Percentiles rank a stretch among this genome's conserved stretches.
These are phyloP conservation scores for Botryotinia narcissicola DNA, from an alignment of 2,329 filamentous ascomycete genomes.

Conservation along the genomic window DNA sequence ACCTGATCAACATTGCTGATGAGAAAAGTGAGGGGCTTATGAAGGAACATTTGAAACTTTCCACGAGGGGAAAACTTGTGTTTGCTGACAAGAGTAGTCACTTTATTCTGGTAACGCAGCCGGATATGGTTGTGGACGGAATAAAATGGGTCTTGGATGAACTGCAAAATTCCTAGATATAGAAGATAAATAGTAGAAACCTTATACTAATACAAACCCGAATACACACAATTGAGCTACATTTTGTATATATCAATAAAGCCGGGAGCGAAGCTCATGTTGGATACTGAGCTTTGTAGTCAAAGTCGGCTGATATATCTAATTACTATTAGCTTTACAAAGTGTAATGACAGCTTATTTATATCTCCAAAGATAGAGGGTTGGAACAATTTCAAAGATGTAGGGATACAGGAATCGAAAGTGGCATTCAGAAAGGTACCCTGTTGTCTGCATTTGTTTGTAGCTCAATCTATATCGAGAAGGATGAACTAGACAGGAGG, in stretches of 20 bases:
- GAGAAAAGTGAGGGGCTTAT: conserved; percentile 36
- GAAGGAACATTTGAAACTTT: conserved; percentile 36
- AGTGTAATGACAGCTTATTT: not conserved
- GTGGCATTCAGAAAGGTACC: not conserved
- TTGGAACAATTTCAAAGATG: too few species aligned
- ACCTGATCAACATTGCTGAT: conserved; percentile 35
- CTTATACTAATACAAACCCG: accelerated
- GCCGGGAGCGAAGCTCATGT: not conserved
- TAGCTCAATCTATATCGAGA: too few species aligned
- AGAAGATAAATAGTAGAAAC: not conserved
- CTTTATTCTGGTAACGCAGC: conserved; percentile 40
- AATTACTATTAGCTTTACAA: not conserved
- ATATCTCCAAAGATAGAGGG: too few species aligned
- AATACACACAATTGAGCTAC: not conserved
- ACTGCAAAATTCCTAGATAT: not conserved
- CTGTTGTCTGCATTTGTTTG: too few species aligned
- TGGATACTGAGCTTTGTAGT: not conserved
- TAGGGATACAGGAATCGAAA: not conserved
- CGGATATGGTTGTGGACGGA: conserved; percentile 39
- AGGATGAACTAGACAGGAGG: too few species aligned
- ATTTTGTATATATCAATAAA: not conserved
- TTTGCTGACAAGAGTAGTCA: conserved; percentile 40
- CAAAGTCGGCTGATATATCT: not conserved
- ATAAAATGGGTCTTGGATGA: conserved; percentile 28
- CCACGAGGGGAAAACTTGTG: conserved; percentile 35